These are phyloP conservation scores for Thozetella sp. DNA, from an alignment of 495 filamentous ascomycete species.

Conservation along the genomic window DNA sequence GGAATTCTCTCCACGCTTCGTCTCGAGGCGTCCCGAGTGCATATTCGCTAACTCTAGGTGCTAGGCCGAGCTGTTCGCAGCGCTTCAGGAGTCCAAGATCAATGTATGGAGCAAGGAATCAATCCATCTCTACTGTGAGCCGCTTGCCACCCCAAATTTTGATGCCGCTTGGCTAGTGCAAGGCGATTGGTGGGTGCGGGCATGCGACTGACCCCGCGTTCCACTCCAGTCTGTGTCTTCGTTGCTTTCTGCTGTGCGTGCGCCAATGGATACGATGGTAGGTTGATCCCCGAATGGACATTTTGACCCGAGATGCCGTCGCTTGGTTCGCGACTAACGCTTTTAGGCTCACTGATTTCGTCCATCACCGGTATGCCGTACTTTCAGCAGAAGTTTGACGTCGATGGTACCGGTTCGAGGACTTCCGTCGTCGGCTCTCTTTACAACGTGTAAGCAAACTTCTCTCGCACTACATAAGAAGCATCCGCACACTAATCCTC, in stretches of 20 bases:
- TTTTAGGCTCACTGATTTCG: conserved; percentile 38
- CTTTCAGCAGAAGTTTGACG: conserved; percentile 37
- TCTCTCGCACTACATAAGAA: not conserved
- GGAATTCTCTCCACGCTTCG: no score
- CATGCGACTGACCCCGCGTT: not conserved
- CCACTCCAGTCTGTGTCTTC: conserved; percentile 32
- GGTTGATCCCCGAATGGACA: no score
- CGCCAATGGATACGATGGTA: conserved; percentile 49
- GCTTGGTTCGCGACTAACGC: no score
- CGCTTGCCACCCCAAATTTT: conserved; percentile 5
- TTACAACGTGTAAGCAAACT: conserved; percentile 43
- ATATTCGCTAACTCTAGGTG: conserved; percentile 10
- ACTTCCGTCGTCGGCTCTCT: conserved; percentile 47
- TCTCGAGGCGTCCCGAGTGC: no score
- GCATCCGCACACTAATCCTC: not conserved
- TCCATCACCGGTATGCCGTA: conserved; percentile 39
- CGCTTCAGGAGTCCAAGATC: conserved; percentile 58
- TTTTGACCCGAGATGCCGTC: no score
- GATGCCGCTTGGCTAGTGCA: no score
- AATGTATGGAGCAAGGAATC: conserved; percentile 54
- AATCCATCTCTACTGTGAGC: conserved; percentile 57
- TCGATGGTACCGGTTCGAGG: conserved; percentile 27
- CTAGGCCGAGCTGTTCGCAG: conserved; percentile 61
- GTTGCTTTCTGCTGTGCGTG: conserved; percentile 51
- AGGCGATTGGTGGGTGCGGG: no score